phyloP scores from a whole-genome alignment of 257 asterid genomes.

The Lycium barbarum region DNA sequence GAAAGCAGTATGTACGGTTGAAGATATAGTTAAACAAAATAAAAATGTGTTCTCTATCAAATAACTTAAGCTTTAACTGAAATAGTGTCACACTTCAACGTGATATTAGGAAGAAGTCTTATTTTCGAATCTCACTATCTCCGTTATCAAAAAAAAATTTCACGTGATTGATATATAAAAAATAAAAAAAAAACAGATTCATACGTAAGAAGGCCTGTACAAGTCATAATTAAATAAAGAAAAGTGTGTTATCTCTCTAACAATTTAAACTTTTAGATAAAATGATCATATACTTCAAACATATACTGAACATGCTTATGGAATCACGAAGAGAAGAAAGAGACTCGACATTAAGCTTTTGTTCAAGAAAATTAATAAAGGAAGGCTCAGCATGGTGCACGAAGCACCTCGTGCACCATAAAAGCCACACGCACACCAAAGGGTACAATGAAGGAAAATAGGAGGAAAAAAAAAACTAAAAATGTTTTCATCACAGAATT shows the following conservation, averaged over 20 bases:
- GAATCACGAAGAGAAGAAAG: neutral
- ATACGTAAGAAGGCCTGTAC: no score
- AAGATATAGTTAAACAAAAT: neutral
- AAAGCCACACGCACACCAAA: no score
- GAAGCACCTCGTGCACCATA: neutral
- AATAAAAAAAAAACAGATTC: neutral
- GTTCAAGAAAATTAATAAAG: neutral
- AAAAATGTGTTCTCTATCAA: neutral
- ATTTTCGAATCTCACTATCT: neutral
- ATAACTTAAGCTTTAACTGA: neutral
- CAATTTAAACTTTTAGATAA: neutral
- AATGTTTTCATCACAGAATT: neutral
- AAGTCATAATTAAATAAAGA: no score
- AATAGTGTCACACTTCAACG: neutral
- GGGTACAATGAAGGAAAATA: neutral
- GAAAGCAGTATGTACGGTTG: neutral
- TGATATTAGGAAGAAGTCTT: accelerated
- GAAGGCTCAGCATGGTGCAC: neutral
- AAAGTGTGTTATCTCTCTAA: neutral
- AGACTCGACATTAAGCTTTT: neutral
- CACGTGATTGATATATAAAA: neutral
- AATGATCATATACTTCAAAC: neutral
- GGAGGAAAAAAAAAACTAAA: neutral
- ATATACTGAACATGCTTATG: no score
- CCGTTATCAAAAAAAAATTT: neutral